Conservation (phyloP, 2,329 filamentous ascomycete species). For the Apiospora saccharicola region DNA sequence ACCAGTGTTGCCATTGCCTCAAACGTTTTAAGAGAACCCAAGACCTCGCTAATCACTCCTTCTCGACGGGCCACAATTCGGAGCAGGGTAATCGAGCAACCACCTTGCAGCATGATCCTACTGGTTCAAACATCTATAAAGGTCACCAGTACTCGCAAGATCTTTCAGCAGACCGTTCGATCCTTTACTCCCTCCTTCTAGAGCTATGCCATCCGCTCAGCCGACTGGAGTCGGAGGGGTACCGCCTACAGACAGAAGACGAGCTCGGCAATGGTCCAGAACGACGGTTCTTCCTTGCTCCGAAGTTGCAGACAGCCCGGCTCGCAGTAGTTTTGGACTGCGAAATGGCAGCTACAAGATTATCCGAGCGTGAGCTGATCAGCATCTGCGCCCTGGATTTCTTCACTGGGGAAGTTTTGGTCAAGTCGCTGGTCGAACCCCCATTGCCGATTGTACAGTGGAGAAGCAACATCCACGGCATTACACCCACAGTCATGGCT, state of each 20-base stretch:
- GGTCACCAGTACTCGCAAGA: constrained; percentile 3
- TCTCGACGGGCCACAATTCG: neutral
- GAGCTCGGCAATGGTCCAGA: neutral
- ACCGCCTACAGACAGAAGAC: neutral
- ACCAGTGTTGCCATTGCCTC: neutral
- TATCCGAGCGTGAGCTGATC: constrained; percentile 28
- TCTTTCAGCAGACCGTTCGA: neutral
- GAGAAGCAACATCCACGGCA: constrained; percentile 47
- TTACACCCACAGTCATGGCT: constrained; percentile 42
- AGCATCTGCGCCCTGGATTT: constrained; percentile 44
- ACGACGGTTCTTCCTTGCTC: neutral
- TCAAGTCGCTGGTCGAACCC: constrained; percentile 49
- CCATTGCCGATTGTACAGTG: constrained; percentile 41
- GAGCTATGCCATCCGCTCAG: neutral
- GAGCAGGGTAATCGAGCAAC: neutral
- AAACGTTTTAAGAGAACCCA: neutral
- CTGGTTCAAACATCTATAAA: neutral
- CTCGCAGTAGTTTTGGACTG: constrained; percentile 51
- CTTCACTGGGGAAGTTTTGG: constrained; percentile 50
- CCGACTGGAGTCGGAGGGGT: neutral
- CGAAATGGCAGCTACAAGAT: constrained; percentile 49
- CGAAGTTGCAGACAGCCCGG: neutral
- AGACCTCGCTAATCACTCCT: neutral
- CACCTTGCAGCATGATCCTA: neutral
- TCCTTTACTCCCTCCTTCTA: neutral